phyloP scores from a whole-genome alignment of 169 alveolate species.

The Perkinsus olseni region DNA sequence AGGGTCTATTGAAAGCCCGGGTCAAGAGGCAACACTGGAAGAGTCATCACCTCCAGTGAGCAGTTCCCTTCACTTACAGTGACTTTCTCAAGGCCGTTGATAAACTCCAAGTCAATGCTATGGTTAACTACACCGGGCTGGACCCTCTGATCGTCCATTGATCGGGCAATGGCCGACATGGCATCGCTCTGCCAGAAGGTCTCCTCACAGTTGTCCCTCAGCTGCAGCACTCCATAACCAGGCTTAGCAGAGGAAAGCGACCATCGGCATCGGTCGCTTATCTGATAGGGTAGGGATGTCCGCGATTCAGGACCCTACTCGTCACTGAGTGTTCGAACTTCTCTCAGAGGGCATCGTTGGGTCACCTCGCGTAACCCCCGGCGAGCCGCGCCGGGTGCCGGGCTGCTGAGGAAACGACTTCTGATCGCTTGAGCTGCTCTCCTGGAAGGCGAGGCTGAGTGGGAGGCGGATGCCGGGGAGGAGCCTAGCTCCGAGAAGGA shows the following conservation, averaged over 20 bases:
- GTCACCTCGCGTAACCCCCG: neutral
- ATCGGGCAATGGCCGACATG: neutral
- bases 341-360: neutral
- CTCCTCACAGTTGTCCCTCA: constrained; percentile 62
- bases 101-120: neutral
- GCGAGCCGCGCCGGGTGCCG: neutral
- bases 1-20: too few species aligned
- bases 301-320: neutral
- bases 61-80: constrained; percentile 2
- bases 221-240: constrained; percentile 75
- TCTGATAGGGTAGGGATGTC: neutral
- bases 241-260: constrained; percentile 68
- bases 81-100: neutral
- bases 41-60: constrained; percentile 64
- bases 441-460: neutral
- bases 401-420: neutral
- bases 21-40: too few species aligned
- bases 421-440: neutral
- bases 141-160: neutral
- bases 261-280: constrained; percentile 38
- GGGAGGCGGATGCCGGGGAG: neutral
- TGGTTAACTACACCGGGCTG: neutral
- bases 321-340: neutral
- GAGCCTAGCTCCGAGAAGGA: neutral
- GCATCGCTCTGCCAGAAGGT: constrained; percentile 83